Base-by-base conservation (phyloP, 2,329 filamentous ascomycete genomes). In the Penicillium freii region DNA sequence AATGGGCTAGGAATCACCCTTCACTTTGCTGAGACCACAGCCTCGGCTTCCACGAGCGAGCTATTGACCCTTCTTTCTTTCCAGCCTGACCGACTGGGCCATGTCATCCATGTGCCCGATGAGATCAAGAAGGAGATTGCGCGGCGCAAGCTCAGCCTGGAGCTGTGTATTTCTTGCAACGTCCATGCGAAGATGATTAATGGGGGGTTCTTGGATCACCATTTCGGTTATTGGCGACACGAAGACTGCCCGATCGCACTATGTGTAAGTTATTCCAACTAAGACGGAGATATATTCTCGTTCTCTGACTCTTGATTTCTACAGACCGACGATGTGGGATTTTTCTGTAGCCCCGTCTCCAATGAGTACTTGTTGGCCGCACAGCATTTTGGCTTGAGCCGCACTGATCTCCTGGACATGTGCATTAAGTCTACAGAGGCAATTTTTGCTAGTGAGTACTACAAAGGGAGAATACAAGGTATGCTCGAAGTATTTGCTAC, bases 291-390 rank as follows among this genome's bases (percentile, higher is more conserved):
- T 47, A 52, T 47, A 9, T 29, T 42, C 46, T 46, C 29, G 15
- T 11, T 51, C n/a, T 17, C 51, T 44, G 47, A 51, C 23, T 45
- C 2, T 34, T 42, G 29, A 51, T 19, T 36, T 40, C 36, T 21
- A 19, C 59, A 92, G 88, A 94, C 90, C 1, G 91, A 94, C 69
- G 90, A 94, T 66, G 87, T 93, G 10, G 91, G 90, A 2, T 85
- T 94, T 23, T 94, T 94, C 66, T 87, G 87, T 49, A 92, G 88
- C 67, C 80, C 84, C 0, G 74, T 92, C 4, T 92, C 89, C 0
- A 87, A 91, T 63, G 91, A 95, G 71, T 93, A 92, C 72, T 76
- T 80, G 8, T 82, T 94, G 2, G 88, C 89, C 4, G 86, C 88
- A 1, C 73, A 86, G 62, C 85, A 92, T 69, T 94, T 94, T 66